phyloP scores from a whole-genome alignment of 1,284 basidiomycete genomes.

The Melampsora larici-populina region DNA sequence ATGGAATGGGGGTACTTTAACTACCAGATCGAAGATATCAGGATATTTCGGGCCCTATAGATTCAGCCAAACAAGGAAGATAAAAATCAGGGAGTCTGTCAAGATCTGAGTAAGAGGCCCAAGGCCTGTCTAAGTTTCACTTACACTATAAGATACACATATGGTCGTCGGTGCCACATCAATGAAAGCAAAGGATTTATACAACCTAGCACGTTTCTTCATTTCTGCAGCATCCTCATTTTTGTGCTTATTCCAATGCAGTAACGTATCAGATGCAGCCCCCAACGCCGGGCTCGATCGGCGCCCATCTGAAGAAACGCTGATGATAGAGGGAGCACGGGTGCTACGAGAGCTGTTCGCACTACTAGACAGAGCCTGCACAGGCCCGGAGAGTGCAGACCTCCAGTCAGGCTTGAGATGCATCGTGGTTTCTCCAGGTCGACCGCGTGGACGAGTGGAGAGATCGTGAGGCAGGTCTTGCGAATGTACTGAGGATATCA shows the following conservation, averaged over 20 bases:
- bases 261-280: background rate
- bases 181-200: slow-evolving; percentile 43
- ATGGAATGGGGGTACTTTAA: slow-evolving; percentile 43
- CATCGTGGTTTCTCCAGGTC: slow-evolving; percentile 6
- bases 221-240: slow-evolving; percentile 42
- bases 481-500: background rate
- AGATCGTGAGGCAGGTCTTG: slow-evolving; percentile 10
- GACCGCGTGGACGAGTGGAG: slow-evolving; percentile 2
- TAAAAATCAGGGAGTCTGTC: background rate
- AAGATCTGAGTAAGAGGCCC: background rate
- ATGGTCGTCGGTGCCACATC: slow-evolving; percentile 41
- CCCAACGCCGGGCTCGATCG: slow-evolving; percentile 6
- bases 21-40: slow-evolving; percentile 42
- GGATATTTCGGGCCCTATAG: slow-evolving; percentile 43
- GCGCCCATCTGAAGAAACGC: slow-evolving; percentile 31
- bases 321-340: slow-evolving; percentile 27
- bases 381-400: background rate
- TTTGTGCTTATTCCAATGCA: slow-evolving; percentile 43
- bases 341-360: slow-evolving; percentile 9
- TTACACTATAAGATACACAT: slow-evolving; percentile 43
- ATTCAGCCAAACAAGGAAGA: background rate
- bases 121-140: background rate
- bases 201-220: slow-evolving; percentile 41
- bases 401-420: slow-evolving; percentile 41
- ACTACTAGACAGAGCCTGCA: background rate